Conservation (phyloP, 2,329 filamentous ascomycete species). For the Aspergillus sp. region DNA sequence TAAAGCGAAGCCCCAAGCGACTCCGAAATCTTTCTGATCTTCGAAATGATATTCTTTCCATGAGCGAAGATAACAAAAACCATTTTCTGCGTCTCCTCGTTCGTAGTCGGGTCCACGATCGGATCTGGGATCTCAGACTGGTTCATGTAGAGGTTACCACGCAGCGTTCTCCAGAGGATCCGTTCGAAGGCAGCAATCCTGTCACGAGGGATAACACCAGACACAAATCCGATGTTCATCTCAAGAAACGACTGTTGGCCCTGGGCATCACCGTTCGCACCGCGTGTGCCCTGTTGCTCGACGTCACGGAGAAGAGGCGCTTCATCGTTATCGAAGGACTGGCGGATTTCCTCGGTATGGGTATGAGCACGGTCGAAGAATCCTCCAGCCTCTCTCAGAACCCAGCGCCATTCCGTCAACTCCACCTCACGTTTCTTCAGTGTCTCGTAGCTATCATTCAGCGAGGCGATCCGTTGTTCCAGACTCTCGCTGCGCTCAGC, state of each 20-base stretch:
- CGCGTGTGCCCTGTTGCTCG: constrained; percentile 69
- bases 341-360: constrained; percentile 93
- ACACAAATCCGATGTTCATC: constrained; percentile 98
- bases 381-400: constrained; percentile 89
- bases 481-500: constrained; percentile 88
- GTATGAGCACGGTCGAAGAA: constrained; percentile 97
- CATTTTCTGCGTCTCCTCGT: constrained; percentile 92
- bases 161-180: constrained; percentile 94
- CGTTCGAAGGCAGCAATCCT: constrained; percentile 94
- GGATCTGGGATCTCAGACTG: constrained; percentile 96
- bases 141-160: constrained; percentile 99
- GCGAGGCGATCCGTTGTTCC: constrained; percentile 83
- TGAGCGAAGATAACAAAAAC: constrained; percentile 99
- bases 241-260: constrained; percentile 86
- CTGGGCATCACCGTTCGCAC: constrained; percentile 62
- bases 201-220: constrained; percentile 90
- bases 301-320: constrained; percentile 90
- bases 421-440: constrained; percentile 97
- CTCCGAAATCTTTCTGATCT: constrained; percentile 98
- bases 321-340: constrained; percentile 83
- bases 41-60: constrained; percentile 95
- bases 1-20: constrained; percentile 95
- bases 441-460: constrained; percentile 98
- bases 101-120: constrained; percentile 86
- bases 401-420: constrained; percentile 97